Evolutionary conservation across 2,329 filamentous ascomycete species (phyloP).

Genomic region (Coniella vitis): DNA sequence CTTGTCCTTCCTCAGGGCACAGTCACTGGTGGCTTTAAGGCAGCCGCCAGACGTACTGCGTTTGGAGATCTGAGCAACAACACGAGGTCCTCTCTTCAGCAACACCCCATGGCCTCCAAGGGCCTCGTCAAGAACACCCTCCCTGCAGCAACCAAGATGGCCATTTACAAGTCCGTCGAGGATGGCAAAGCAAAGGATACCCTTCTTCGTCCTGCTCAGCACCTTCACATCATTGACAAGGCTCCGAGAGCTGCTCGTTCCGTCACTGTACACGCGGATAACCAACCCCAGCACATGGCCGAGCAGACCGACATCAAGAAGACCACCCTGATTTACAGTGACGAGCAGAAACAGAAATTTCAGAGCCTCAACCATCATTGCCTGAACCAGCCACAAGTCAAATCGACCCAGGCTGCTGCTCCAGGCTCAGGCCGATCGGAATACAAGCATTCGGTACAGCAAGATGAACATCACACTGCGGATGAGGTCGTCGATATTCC

Average conservation of each 20-base stretch:
- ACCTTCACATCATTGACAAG: conserved; percentile 17
- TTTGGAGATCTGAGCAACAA: conserved; percentile 81
- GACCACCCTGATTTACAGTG: conserved; percentile 21
- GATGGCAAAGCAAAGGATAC: conserved; percentile 25
- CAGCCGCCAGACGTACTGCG: conserved; percentile 65
- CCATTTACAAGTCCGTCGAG: conserved; percentile 17
- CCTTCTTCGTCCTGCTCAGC: conserved; percentile 32
- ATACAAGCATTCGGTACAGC: conserved; percentile 31
- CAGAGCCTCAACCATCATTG: conserved; percentile 32
- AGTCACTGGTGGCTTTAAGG: conserved; percentile 51
- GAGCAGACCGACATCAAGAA: conserved; percentile 20
- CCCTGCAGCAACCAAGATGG: conserved; percentile 23
- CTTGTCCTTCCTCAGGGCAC: conserved; percentile 26
- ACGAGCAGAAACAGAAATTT: conserved; percentile 25
- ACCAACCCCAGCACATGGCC: conserved; percentile 3
- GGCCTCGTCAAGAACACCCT: conserved; percentile 24
- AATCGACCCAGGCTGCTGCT: conserved; percentile 30
- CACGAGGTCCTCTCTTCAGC: conserved; percentile 27
- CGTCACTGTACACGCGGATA: conserved; percentile 2
- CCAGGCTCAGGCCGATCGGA: conserved; percentile 34
- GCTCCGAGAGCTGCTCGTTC: conserved; percentile 11
- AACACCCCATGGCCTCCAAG: conserved; percentile 27
- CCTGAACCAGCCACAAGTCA: conserved; percentile 49
- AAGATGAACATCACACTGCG: neutral
- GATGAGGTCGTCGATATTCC: conserved; percentile 33